Base-by-base conservation (phyloP, 345 rosid genomes). In the Noccaea caerulescens region DNA sequence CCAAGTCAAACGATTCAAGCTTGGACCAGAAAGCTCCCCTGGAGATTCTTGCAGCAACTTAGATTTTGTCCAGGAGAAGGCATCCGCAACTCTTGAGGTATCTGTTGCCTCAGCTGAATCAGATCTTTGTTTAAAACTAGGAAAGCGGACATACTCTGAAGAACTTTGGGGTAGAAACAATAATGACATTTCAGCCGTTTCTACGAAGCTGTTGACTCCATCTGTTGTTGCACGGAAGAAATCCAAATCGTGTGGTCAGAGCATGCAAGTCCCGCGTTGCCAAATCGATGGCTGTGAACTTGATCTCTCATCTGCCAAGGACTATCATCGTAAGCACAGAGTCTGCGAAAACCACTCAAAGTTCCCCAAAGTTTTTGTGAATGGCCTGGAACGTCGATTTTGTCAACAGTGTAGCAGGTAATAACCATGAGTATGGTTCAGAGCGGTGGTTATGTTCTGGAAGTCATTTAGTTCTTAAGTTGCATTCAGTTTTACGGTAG, bases 341-440 rank as follows among this genome's bases (percentile, higher is more conserved):
- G 91, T 91, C 46, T 91, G 97, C 25, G 97, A 84, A 77, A 74
- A 72, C 70, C 97, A 91, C 76, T 82, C 97, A 0, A 88, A 91
- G 74, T 84, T 86, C 71, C 85, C 93, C 11, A 85, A 75, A 69
- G 97, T 86, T 1, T 41, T 72, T 52, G 96, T 91, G 51, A 55
- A 67, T 16, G 97, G 97, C 66, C 27, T 85, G 38, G 88, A 87
- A 68, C 90, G 88, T 69, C 83, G 97, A 3, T 91, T 91, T 72
- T 91, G 97, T 69, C 97, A 91, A 78, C 96, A 91, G 73, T 91
- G 97, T 76, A 91, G 97, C 82, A 82, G 96, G 97, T 87, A 76
- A 74, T 2, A 69, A 71, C 43, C 77, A 33, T 58, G 8, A 27
- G 14, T 56, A 39, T 49, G 18, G 18, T 66, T 65, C 27, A 4